Base-by-base conservation (phyloP, 257 asterid species). In the Ophiorrhiza pumila region DNA sequence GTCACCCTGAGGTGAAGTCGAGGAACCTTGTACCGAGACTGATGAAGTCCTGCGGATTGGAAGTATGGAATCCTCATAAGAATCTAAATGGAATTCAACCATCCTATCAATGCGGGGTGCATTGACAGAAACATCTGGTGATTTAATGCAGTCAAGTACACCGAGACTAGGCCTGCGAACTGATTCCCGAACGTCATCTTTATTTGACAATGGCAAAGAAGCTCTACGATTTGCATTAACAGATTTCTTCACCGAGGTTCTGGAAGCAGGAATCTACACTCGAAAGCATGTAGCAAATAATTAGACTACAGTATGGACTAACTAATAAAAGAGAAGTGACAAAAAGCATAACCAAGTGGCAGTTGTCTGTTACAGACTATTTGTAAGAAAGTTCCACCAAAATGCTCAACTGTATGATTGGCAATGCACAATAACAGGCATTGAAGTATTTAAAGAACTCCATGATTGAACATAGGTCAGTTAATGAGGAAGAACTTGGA, bases 21-120 rank as follows among this genome's bases (percentile, higher is more conserved):
- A 91, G 78, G 93, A 89, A 46, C 78, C 90, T 76, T 83, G 91
- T 23, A 73, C 83, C 46, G 93, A 84, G 73, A 83, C 73, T 62
- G 83, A 80, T 66, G 89, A 83, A 78, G 77, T 83, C 75, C 79
- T 88, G 43, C 76, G 78, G 35, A 74, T 32, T 37, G 85, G 83
- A 66, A 78, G 79, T 50, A 74, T 75, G 49, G 89, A 66, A 74
- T 82, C 87, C 76, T 84, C 88, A 47, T 80, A 88, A 9, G 89
- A 84, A 58, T 82, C 87, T 83, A 88, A 73, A 37, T 96, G 91
- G 70, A 83, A 86, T 71, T 92, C 94, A 60, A 86, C 83, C 96
- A 92, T 90, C 88, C 85, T 87, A 75, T 90, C 98, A 10, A 90
- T 80, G 34, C 87, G 90, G 57, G 98, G 96, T 78, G 96, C 88